These are phyloP conservation scores for Lepidium sativum DNA, from an alignment of 345 rosid species.

Conservation along the genomic window DNA sequence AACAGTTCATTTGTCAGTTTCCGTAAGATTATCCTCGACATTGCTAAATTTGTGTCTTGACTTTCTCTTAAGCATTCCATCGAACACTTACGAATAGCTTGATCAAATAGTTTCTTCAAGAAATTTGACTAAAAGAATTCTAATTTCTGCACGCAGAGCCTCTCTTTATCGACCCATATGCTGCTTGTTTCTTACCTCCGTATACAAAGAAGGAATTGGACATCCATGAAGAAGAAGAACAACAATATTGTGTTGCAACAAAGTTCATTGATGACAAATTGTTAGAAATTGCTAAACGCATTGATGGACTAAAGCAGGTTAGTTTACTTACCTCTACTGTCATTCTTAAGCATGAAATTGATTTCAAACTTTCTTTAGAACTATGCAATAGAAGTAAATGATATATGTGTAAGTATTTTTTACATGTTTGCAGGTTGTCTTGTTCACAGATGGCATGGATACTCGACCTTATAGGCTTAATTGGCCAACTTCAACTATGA, in stretches of 20 bases:
- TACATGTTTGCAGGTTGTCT: constrained; percentile 56
- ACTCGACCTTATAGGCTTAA: constrained; percentile 87
- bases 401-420: background rate
- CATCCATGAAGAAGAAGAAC: constrained; percentile 31
- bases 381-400: background rate
- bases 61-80: constrained; percentile 10
- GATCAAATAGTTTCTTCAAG: background rate
- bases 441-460: constrained; percentile 89
- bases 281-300: constrained; percentile 43
- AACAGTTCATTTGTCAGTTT: background rate
- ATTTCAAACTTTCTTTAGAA: background rate
- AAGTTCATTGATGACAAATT: constrained; percentile 79
- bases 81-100: background rate
- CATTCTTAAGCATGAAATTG: background rate
- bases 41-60: background rate
- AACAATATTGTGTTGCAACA: constrained; percentile 61
- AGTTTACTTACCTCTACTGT: background rate
- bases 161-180: constrained; percentile 74
- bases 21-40: background rate
- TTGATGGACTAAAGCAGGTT: constrained; percentile 84
- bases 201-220: constrained; percentile 35
- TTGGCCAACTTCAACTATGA: constrained; percentile 80
- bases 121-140: background rate
- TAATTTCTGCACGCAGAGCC: constrained; percentile 48
- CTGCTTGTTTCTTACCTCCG: constrained; percentile 67